phyloP scores from a whole-genome alignment of 164 flowering plant species.

The Hamamelis virginiana region DNA sequence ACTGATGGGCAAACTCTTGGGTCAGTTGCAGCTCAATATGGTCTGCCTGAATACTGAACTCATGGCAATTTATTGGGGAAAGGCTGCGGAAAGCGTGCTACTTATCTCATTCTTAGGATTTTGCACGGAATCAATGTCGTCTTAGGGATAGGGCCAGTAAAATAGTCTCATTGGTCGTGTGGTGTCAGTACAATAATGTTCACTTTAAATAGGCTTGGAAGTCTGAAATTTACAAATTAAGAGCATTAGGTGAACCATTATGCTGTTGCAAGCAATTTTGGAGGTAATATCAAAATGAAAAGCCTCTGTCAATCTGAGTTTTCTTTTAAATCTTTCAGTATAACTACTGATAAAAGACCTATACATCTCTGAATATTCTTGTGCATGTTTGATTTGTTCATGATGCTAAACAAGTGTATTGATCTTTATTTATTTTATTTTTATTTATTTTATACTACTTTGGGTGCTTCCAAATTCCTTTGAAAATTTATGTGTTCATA shows the following conservation, averaged over 20 bases:
- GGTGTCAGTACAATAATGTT: too few species aligned
- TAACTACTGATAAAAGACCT: not conserved
- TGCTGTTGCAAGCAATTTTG: too few species aligned
- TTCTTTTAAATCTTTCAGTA: not conserved
- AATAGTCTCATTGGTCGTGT: too few species aligned
- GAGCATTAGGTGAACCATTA: too few species aligned
- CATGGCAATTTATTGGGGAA: not conserved
- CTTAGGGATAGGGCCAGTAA: too few species aligned
- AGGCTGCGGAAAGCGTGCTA: not conserved
- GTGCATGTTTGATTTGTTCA: not conserved
- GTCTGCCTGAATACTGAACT: not conserved
- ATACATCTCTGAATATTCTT: not conserved
- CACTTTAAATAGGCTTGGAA: too few species aligned
- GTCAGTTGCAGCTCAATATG: not conserved
- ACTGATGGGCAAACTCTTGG: not conserved
- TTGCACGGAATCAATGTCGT: too few species aligned
- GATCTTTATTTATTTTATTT: not conserved
- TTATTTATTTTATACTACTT: not conserved
- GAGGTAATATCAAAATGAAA: not conserved
- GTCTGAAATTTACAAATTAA: too few species aligned
- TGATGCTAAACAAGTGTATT: not conserved
- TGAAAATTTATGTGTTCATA: conserved; percentile 2
- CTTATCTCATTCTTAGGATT: too few species aligned
- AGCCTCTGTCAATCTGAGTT: not conserved
- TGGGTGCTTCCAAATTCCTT: conserved; percentile 3